Evolutionary conservation across 306 rosid genomes (phyloP), one percentile per base, ranked within the genome.

Genomic region (Argentina anserina): DNA sequence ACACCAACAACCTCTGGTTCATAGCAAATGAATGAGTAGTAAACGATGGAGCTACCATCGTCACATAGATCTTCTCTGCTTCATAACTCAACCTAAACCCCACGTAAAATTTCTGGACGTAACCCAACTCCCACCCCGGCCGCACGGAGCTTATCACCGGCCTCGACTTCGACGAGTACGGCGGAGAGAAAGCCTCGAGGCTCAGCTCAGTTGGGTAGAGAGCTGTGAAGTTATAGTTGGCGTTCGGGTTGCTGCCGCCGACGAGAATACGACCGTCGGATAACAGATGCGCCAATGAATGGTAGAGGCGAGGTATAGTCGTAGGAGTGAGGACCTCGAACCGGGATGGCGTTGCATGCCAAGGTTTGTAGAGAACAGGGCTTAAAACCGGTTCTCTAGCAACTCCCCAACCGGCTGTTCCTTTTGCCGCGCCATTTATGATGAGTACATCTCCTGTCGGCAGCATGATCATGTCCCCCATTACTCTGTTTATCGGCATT

Each of bases 1-100:
- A 49, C 74, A 83, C 49, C 56, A 90, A 9, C 71, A 90, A 9
- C 78, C 93, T 73, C 55, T 90, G 96, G 47, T 88, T 90, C 93
- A 90, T 88, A 0, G 84, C 84, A 8, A 83, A 79, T 7, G 96
- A 90, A 76, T 90, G 96, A 6, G 96, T 90, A 0, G 87, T 87
- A 75, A 90, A 90, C 60, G 96, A 85, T 66, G 93, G 96, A 39
- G 90, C 87, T 59, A 76, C 84, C 84, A 81, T 41, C 15, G 78
- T 76, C 56, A 76, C 67, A 13, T 71, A 71, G 26, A 71, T 39
- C 50, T 41, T 33, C 11, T 47, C 49, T 4, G 26, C 15, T 5
- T 21, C 25, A 2, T 39, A 20, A 43, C 31, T 26, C 12, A 59
- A 26, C 39, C 56, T 45, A 67, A 81, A 67, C 33, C 29, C 62